These are phyloP conservation scores for Aspergillus versicolor DNA, from an alignment of 2,329 filamentous ascomycete species.

Conservation along the genomic window DNA sequence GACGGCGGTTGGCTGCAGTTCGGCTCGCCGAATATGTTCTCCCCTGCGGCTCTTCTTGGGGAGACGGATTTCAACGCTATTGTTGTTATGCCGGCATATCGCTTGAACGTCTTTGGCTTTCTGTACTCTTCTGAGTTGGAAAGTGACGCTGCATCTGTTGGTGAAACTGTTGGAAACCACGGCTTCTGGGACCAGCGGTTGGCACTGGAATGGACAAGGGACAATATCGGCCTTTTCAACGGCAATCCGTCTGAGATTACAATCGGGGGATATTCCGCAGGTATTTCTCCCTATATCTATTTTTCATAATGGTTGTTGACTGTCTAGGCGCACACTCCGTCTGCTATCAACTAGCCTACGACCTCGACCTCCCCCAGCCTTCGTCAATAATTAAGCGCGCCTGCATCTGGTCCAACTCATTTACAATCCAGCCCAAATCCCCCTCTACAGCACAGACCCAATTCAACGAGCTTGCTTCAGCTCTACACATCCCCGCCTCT, in stretches of 20 bases:
- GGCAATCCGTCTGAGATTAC: constrained; percentile 54
- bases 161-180: constrained; percentile 48
- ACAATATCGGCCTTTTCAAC: constrained; percentile 52
- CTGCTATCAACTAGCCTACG: constrained; percentile 59
- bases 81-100: constrained; percentile 57
- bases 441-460: constrained; percentile 50
- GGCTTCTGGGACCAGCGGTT: constrained; percentile 60
- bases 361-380: constrained; percentile 49
- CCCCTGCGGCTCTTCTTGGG: constrained; percentile 47
- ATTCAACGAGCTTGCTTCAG: constrained; percentile 51
- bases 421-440: constrained; percentile 53
- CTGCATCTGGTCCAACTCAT: constrained; percentile 56
- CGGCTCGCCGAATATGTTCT: constrained; percentile 51
- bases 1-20: constrained; percentile 60
- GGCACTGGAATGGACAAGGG: constrained; percentile 57
- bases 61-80: constrained; percentile 52
- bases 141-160: constrained; percentile 37
- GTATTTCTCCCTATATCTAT: constrained; percentile 19
- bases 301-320: background rate
- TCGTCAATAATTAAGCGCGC: constrained; percentile 51
- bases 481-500: constrained; percentile 44
- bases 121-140: constrained; percentile 51
- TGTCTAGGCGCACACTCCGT: constrained; percentile 51
- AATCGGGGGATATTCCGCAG: constrained; percentile 57
- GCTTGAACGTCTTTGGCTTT: constrained; percentile 58